phyloP scores from a whole-genome alignment of 352 stramenopile species.

The Pythium monospermum region DNA sequence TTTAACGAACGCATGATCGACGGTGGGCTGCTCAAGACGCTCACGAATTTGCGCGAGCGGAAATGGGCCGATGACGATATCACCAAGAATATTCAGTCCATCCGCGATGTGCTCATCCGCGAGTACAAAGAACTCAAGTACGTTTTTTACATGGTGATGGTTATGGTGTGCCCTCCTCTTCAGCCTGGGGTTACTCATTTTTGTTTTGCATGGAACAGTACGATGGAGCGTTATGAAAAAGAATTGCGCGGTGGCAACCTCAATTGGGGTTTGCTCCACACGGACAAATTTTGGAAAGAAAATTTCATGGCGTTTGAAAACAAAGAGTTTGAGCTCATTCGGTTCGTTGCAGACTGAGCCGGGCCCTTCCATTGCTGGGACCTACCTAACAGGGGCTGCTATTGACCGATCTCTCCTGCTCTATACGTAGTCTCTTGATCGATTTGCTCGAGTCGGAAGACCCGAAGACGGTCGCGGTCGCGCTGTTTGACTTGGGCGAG shows the following conservation, averaged over 20 bases:
- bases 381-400: no score
- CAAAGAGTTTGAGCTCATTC: conserved; percentile 94
- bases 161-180: no score
- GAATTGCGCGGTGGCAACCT: conserved; percentile 93
- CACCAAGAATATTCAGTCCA: conserved; percentile 64
- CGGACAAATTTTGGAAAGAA: conserved; percentile 98
- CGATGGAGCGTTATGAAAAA: conserved; percentile 96
- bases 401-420: no score
- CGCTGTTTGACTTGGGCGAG: conserved; percentile 96
- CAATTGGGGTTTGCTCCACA: conserved; percentile 96
- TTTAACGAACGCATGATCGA: conserved; percentile 96
- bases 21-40: conserved; percentile 92
- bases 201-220: no score
- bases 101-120: conserved; percentile 77
- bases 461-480: conserved; percentile 92
- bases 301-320: conserved; percentile 96
- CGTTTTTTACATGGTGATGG: conserved; percentile 12
- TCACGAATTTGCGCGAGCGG: conserved; percentile 90
- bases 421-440: conserved; percentile 89
- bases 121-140: conserved; percentile 89
- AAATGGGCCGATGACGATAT: conserved; percentile 97
- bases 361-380: no score
- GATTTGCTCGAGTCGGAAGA: conserved; percentile 91
- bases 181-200: no score
- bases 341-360: conserved; percentile 38